phyloP scores from a whole-genome alignment of 495 filamentous ascomycete genomes.

The Aspergillus haitiensis region DNA sequence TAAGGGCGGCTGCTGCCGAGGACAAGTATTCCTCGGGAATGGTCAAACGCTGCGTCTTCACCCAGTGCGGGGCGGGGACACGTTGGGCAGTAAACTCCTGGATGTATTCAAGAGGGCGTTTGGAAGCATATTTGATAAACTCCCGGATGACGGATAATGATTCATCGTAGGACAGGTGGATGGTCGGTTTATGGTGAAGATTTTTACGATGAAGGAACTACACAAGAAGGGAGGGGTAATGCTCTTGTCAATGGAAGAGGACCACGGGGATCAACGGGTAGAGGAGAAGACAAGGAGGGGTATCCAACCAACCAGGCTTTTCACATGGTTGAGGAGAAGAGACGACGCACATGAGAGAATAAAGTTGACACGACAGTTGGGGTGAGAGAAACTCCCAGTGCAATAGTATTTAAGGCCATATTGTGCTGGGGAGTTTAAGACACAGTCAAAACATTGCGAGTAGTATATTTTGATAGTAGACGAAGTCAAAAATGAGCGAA shows the following conservation, averaged over 20 bases:
- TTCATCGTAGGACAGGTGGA: slow-evolving; percentile 89
- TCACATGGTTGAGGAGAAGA: background rate
- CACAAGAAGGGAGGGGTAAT: slow-evolving; percentile 3
- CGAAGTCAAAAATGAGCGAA: too few species aligned
- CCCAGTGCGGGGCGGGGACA: slow-evolving; percentile 88
- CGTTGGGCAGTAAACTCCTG: slow-evolving; percentile 88
- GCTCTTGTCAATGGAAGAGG: slow-evolving; percentile 8
- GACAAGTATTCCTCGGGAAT: slow-evolving; percentile 63
- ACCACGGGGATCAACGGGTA: background rate
- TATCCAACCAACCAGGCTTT: slow-evolving; percentile 3
- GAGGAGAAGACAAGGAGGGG: slow-evolving; percentile 7
- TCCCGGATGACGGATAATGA: slow-evolving; percentile 84
- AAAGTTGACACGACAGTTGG: slow-evolving; percentile 77
- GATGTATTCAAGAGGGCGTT: slow-evolving; percentile 87
- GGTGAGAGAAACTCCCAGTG: slow-evolving; percentile 70
- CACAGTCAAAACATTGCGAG: too few species aligned
- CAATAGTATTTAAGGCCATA: slow-evolving; percentile 72
- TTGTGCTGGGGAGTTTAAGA: slow-evolving; percentile 8
- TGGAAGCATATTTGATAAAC: slow-evolving; percentile 78
- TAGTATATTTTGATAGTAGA: too few species aligned
- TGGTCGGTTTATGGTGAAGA: slow-evolving; percentile 72
- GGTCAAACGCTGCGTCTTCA: slow-evolving; percentile 70
- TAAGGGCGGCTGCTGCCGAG: slow-evolving; percentile 60
- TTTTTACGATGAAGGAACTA: slow-evolving; percentile 82
- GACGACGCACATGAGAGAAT: slow-evolving; percentile 65